Base-by-base conservation (phyloP, 805 yeast species). In the Gaillardinia entomophila region DNA sequence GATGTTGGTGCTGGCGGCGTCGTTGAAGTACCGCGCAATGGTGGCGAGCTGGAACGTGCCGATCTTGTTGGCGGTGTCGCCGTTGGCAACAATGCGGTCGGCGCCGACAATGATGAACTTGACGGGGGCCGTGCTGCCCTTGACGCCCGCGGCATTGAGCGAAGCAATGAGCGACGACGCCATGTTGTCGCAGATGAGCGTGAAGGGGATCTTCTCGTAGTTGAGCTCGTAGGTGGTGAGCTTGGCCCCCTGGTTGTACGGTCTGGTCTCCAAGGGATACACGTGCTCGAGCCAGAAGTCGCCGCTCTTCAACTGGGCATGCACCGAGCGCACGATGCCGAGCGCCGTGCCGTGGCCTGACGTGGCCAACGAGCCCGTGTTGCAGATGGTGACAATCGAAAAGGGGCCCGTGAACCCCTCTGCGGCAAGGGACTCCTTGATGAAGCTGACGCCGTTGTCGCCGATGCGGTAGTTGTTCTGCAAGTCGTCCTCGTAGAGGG, bases 311-410 rank as follows among this genome's bases (percentile, higher is more conserved):
- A 65, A 66, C 58, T 33, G 53, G 49, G 71, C 71, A 73, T 40
- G 47, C 2, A 84, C 65, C 0, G 95, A 77, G 43, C 97, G 75
- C 25, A 90, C 77, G 16, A 92, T 85, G 11, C 98, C 97, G 19
- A 90, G 68, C 0, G 97, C 97, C 4, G 98, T 90, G 19, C 98
- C 98, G 53, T 88, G 90, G 2, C 97, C 97, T 3, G 97, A 86
- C 1, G 98, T 90, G 1, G 98, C 98, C 37, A 90, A 66, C 0
- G 97, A 86, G 0, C 98, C 98, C 1, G 98, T 90, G 60, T 90
- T 90, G 60, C 98, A 90, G 35, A 92, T 85, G 1, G 97, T 90
- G 52, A 92, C 60, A 3, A 87, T 89, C 1, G 94, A 75, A 51
- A 88, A 79, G 4, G 81, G 80, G 10, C 82, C 86, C 13, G 56